Base-by-base conservation (phyloP, 495 filamentous ascomycete genomes). In the Penicillium malachiteum region DNA sequence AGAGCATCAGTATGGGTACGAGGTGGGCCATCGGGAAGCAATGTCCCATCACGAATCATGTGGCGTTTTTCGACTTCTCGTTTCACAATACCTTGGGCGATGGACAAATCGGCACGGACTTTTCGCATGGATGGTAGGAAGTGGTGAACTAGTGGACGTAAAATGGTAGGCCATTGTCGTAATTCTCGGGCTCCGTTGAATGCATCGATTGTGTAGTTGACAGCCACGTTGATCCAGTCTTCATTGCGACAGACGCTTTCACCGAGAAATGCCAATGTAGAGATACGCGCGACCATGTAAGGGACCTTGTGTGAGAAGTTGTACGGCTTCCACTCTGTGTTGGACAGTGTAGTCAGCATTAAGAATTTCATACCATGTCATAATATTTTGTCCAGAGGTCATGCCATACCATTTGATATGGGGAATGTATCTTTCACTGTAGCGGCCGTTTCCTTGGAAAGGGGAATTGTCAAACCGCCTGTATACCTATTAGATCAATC, bases 211-310 rank as follows among this genome's bases (percentile, higher is more conserved):
- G 85, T 83, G 63, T 82, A 87, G 34, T 76, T 78, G 58, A 84
- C 78, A 1, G 82, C 78, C 5, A 79, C 71, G 18, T 79, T 62
- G 16, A 86, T 64, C 74, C 86, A 89, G 12, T 82, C 77, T 46
- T 78, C 67, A 26, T 82, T 67, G 2, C 80, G 77, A 57, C 78
- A 81, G 40, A 84, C 57, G 10, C 77, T 71, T 5, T 72, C 58
- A 17, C 84, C 85, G 46, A 86, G 69, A 48, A 87, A 87, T 7
- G 81, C 67, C 12, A 82, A 67, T n/a, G 82, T 79, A 0, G 84
- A 84, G 17, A 85, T 52, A 6, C 75, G 77, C 37, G 81, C 82
- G 1, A 88, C 77, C 11, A 85, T 76, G 21, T 69, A 54, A 1
- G 70, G 70, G 6, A 69, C 42, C 47, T 72, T 58, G 7, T 62